Conservation (phyloP, 768 basidiomycete species). For the Naganishia onofrii region DNA sequence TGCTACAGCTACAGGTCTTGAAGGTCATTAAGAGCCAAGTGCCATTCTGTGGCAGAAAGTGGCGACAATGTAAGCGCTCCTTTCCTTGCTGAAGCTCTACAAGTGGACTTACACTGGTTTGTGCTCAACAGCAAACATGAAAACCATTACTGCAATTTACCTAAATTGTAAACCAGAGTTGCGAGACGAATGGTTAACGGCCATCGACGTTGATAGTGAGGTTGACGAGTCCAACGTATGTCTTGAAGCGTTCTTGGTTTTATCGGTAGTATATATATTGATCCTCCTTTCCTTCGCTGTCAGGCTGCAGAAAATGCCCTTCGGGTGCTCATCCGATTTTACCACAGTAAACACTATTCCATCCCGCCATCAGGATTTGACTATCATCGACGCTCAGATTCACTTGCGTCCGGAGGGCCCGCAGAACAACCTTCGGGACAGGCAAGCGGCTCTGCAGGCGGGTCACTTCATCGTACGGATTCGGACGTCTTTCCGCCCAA, state of each 20-base stretch:
- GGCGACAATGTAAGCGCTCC: slow-evolving; percentile 77
- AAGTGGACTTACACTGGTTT: slow-evolving; percentile 2
- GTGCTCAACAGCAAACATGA: slow-evolving; percentile 83
- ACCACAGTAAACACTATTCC: slow-evolving; percentile 74
- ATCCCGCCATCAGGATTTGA: slow-evolving; percentile 71
- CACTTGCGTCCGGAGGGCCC: slow-evolving; percentile 42
- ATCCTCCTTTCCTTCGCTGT: not conserved
- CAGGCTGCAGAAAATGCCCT: slow-evolving; percentile 94
- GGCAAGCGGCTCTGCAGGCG: slow-evolving; percentile 30
- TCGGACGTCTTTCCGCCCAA: slow-evolving; percentile 90
- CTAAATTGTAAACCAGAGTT: slow-evolving; percentile 94
- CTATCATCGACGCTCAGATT: slow-evolving; percentile 47
- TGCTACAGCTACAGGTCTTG: slow-evolving; percentile 88
- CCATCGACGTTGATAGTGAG: slow-evolving; percentile 81
- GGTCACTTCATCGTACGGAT: slow-evolving; percentile 54
- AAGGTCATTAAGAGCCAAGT: slow-evolving; percentile 99
- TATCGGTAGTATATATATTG: not conserved
- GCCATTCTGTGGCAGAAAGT: slow-evolving; percentile 94
- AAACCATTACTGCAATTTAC: slow-evolving; percentile 97
- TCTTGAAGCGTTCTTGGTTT: not conserved
- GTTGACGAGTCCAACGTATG: slow-evolving; percentile 78
- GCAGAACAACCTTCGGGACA: slow-evolving; percentile 30
- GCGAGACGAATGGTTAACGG: slow-evolving; percentile 95
- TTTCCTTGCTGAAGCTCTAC: slow-evolving; percentile 8
- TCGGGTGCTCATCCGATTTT: slow-evolving; percentile 90